Base-by-base conservation (phyloP, 2,329 filamentous ascomycete genomes). In the Trichoderma pleuroti region DNA sequence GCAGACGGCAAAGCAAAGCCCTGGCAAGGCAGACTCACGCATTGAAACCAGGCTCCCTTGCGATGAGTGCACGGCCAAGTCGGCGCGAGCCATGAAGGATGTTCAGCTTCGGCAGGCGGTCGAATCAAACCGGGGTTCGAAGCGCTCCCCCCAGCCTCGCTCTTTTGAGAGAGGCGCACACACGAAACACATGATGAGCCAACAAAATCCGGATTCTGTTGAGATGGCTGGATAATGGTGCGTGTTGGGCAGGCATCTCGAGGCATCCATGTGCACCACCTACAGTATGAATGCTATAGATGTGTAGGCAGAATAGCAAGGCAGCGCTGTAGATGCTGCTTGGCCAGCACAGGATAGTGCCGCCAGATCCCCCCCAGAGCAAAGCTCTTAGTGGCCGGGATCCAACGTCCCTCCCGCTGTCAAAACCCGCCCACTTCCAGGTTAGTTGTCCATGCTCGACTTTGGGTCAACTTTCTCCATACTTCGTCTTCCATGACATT, bases 61-160 rank as follows among this genome's bases (percentile, higher is more conserved):
- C 64, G 54, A 59, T 32, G 3, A 46, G 34, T 34, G 28, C 54
- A 60, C 18, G 54, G 21, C 11, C 32, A 42, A 18, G 49, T 56
- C 54, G 64, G 52, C 52, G 56, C 21, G 26, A 18, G 28, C 16
- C 12, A 14, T 68, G 16, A 52, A n/a, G 65, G 56, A 52, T 68
- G 65, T 28, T 68, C 65, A 68, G 65, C 65, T 52, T 59, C 26
- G 10, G 65, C 39, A 26, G 12, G 30, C 11, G 59, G 56, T 61
- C 65, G 65, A 68, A 68, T 68, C 65, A 68, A n/a, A 49, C 10
- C 4, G 21, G 11, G 14, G 54, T 57, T 14, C 12, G 65, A 68
- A 52, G 42, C 65, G 65, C 65, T 36, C 10, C 63, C 63, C 14
- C 63, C 63, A 64, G 16, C 59, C 59, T 42, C 59, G 21, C 62